phyloP scores from a whole-genome alignment of 164 flowering plant species.

The Cinnamomum chago region DNA sequence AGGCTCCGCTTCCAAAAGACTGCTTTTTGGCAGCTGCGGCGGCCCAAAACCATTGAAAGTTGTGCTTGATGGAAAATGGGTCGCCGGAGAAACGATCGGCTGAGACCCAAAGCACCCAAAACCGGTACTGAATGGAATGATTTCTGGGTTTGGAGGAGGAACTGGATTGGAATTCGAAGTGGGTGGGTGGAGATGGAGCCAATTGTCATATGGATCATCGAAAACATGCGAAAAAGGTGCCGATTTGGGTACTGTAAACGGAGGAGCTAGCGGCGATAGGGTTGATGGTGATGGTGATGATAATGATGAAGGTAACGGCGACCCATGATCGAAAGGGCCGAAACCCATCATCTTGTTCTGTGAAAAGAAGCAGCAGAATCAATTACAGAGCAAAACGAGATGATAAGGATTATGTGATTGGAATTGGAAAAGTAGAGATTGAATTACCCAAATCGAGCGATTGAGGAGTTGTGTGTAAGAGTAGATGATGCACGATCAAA shows the following conservation, averaged over 20 bases:
- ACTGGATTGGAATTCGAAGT: background rate
- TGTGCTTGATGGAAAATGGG: background rate
- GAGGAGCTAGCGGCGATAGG: conserved; percentile 24
- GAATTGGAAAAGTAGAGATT: too few species aligned
- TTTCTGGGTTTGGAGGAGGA: background rate
- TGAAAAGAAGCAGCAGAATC: background rate
- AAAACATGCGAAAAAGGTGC: background rate
- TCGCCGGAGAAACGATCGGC: background rate
- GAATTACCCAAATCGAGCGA: too few species aligned
- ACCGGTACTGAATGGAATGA: background rate
- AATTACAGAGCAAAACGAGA: background rate
- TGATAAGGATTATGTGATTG: background rate
- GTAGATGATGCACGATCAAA: background rate
- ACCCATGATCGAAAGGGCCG: background rate
- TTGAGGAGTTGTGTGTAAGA: too few species aligned
- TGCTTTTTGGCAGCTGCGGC: background rate
- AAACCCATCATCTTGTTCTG: background rate
- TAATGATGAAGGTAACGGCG: conserved; percentile 33
- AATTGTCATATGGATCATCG: background rate
- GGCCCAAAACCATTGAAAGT: background rate
- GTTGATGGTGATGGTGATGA: conserved; percentile 37
- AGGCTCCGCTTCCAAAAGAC: background rate
- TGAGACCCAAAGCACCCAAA: background rate
- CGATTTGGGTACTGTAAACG: background rate
- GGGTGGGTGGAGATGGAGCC: conserved; percentile 5